These are phyloP conservation scores for Backusella macrospora DNA, from an alignment of 192 early-diverging fungal species.

Conservation along the genomic window DNA sequence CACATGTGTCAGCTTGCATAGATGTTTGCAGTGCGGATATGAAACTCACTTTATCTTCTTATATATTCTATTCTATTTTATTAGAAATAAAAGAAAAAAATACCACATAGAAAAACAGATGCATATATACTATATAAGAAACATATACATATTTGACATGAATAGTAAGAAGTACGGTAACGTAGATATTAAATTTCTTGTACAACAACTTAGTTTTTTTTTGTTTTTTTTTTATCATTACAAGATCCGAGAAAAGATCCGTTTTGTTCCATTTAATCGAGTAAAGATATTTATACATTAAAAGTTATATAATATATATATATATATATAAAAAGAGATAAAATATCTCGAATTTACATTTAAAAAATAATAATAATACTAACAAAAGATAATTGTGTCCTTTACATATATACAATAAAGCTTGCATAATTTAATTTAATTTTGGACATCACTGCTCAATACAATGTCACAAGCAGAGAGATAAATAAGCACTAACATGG, in stretches of 20 bases:
- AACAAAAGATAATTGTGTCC: no score
- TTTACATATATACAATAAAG: no score
- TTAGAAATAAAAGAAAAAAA: no score
- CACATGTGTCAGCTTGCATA: conserved; percentile 6
- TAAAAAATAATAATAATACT: no score
- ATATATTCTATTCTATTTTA: neutral
- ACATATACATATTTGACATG: neutral
- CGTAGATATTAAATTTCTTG: neutral
- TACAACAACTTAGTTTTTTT: neutral
- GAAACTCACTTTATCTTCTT: neutral
- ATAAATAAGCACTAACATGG: no score
- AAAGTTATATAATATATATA: no score
- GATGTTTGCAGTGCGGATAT: neutral
- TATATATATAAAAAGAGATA: no score
- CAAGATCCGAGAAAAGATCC: conserved; percentile 4
- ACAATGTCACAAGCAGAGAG: no score
- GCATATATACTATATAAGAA: neutral
- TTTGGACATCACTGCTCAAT: no score
- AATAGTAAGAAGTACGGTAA: neutral
- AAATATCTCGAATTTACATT: no score
- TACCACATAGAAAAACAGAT: neutral
- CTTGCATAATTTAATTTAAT: no score
- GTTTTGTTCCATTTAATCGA: neutral
- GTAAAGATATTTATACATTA: neutral
- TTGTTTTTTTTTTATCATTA: neutral